phyloP scores from a whole-genome alignment of 2,329 filamentous ascomycete species.

The Apiospora saccharicola region DNA sequence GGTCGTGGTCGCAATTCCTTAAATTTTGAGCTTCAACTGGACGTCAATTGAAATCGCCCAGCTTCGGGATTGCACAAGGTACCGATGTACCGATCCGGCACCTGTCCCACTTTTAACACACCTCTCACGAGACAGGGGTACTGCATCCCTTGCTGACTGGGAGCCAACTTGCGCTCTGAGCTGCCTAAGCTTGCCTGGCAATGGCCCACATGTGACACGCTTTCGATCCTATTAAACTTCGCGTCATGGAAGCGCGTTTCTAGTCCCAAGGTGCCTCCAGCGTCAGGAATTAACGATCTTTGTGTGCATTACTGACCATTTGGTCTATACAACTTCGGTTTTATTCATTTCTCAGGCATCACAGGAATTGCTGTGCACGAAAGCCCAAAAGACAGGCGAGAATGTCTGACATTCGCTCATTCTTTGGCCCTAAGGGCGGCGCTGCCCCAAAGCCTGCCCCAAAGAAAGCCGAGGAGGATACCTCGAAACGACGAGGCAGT shows the following conservation, averaged over 20 bases:
- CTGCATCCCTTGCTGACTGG: too few species aligned
- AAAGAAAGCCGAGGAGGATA: conserved; percentile 54
- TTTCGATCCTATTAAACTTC: conserved; percentile 20
- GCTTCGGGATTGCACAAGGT: background rate
- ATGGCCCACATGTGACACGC: background rate
- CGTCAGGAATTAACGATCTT: background rate
- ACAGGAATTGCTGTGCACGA: background rate
- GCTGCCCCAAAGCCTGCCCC: conserved; percentile 53
- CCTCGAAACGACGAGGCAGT: conserved; percentile 56
- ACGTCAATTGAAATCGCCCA: conserved; percentile 24
- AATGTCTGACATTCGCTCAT: conserved; percentile 93
- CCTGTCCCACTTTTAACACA: background rate
- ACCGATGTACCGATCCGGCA: conserved; percentile 17
- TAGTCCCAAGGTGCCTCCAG: conserved; percentile 16
- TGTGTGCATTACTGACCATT: background rate
- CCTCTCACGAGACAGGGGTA: too few species aligned
- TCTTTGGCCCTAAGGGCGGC: conserved; percentile 82
- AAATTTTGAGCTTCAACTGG: conserved; percentile 25
- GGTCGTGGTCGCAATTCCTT: conserved; percentile 5
- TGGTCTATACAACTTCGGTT: background rate
- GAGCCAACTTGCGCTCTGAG: background rate
- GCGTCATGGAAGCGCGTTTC: conserved; percentile 27
- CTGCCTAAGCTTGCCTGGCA: conserved; percentile 19
- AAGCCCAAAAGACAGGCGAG: conserved; percentile 25
- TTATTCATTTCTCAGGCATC: background rate